phyloP scores from a whole-genome alignment of 2,329 filamentous ascomycete genomes.

The Hypoxylon sp. region DNA sequence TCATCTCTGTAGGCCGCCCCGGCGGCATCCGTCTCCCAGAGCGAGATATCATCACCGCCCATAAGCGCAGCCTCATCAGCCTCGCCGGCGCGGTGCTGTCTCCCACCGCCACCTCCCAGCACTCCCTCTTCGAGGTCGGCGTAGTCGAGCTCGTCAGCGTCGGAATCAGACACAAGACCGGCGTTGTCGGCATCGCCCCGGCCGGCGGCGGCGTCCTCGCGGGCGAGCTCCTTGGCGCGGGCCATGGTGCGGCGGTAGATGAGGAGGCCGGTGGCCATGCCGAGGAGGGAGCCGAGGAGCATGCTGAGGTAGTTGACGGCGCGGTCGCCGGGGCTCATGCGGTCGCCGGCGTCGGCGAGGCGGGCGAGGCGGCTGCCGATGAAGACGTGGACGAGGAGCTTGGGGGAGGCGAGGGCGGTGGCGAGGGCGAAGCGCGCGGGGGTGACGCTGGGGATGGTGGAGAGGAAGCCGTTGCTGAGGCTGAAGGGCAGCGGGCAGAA shows the following conservation, averaged over 20 bases:
- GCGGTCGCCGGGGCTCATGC: slow-evolving; percentile 82
- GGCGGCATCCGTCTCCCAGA: slow-evolving; percentile 58
- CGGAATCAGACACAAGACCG: no score
- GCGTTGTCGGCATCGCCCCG: slow-evolving; percentile 40
- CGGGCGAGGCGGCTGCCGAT: slow-evolving; percentile 84
- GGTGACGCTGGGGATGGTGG: slow-evolving; percentile 88
- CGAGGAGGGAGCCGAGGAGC: slow-evolving; percentile 72
- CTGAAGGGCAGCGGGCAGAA: slow-evolving; percentile 93
- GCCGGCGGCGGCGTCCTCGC: slow-evolving; percentile 54
- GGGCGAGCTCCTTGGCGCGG: slow-evolving; percentile 65
- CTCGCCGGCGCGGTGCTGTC: slow-evolving; percentile 51
- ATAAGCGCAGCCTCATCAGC: slow-evolving; percentile 62
- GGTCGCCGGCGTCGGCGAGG: slow-evolving; percentile 82
- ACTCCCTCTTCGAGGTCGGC: slow-evolving; percentile 56
- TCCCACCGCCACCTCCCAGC: slow-evolving; percentile 41
- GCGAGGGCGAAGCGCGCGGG: slow-evolving; percentile 79
- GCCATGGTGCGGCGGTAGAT: slow-evolving; percentile 80
- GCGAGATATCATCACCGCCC: slow-evolving; percentile 66
- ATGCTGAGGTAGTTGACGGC: slow-evolving; percentile 86
- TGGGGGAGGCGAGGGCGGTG: slow-evolving; percentile 82
- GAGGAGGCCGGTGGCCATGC: slow-evolving; percentile 78
- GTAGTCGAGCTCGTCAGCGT: slow-evolving; percentile 44
- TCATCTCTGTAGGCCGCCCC: slow-evolving; percentile 40
- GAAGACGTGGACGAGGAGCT: slow-evolving; percentile 90
- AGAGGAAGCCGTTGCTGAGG: slow-evolving; percentile 91